Conservation (phyloP, 2,329 filamentous ascomycete species). For the Pyrenophora seminiperda region DNA sequence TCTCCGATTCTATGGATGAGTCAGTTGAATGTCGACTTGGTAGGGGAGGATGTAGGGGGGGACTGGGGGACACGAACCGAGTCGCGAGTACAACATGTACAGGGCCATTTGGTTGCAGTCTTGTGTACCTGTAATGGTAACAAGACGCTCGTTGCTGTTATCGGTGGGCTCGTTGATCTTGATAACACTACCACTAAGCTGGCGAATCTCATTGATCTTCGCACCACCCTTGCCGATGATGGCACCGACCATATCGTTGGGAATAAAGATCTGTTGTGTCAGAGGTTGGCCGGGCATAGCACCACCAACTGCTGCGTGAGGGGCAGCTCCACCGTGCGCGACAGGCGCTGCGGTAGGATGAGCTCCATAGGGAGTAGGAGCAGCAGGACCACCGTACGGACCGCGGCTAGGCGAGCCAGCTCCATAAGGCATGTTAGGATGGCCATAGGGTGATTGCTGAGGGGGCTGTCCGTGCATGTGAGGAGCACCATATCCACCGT, state of each 20-base stretch:
- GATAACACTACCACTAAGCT: constrained; percentile 96
- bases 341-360: constrained; percentile 58
- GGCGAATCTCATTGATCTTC: constrained; percentile 99
- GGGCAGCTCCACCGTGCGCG: constrained; percentile 70
- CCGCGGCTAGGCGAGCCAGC: constrained; percentile 69
- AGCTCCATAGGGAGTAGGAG: constrained; percentile 71
- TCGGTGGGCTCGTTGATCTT: constrained; percentile 99
- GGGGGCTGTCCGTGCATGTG: constrained; percentile 71
- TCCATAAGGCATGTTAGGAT: constrained; percentile 79
- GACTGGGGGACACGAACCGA: constrained; percentile 68
- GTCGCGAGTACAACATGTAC: constrained; percentile 97
- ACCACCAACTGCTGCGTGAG: constrained; percentile 62
- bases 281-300: constrained; percentile 75
- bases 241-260: constrained; percentile 98
- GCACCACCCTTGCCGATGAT: constrained; percentile 98
- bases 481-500: constrained; percentile 67
- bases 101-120: constrained; percentile 99
- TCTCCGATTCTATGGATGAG: constrained; percentile 68
- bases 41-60: neutral
- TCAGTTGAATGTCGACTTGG: constrained; percentile 1
- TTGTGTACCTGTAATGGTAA: constrained; percentile 95
- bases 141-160: constrained; percentile 96
- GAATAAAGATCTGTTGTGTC: constrained; percentile 98
- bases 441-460: constrained; percentile 50
- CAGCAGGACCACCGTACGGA: constrained; percentile 78